Percentiles rank a stretch among this genome's conserved stretches.
Conservation (phyloP, 345 rosid species). For the Microthlaspi erraticum region DNA sequence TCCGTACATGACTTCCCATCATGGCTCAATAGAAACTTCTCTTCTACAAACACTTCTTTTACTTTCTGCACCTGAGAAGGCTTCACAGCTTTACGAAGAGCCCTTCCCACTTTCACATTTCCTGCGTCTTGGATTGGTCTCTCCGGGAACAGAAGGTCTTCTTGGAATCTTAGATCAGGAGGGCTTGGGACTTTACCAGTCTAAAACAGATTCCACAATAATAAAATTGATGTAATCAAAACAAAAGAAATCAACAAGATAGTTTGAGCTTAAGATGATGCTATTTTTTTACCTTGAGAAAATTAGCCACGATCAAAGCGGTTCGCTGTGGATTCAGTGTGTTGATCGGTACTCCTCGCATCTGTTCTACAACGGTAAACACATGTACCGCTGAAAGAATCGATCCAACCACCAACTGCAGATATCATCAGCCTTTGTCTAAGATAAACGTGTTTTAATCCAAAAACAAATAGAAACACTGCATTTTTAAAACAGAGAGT, state of each 20-base stretch:
- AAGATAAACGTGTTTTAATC: conserved; percentile 7
- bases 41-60: conserved; percentile 68
- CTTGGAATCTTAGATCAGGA: conserved; percentile 75
- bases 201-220: conserved; percentile 48
- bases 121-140: conserved; percentile 84
- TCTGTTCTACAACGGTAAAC: conserved; percentile 74
- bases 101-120: conserved; percentile 77
- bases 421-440: conserved; percentile 26
- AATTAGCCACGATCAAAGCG: conserved; percentile 83
- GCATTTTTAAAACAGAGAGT: conserved; percentile 11
- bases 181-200: conserved; percentile 81
- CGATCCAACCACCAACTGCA: conserved; percentile 85
- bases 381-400: conserved; percentile 75
- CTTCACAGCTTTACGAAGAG: conserved; percentile 63
- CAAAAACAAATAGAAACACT: conserved; percentile 3
- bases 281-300: conserved; percentile 61
- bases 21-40: conserved; percentile 66
- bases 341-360: conserved; percentile 82
- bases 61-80: conserved; percentile 68
- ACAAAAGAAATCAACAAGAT: conserved; percentile 18
- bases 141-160: conserved; percentile 80
- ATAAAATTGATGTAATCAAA: conserved; percentile 28
- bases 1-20: conserved; percentile 64
- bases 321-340: conserved; percentile 95
- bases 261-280: conserved; percentile 12